Percentiles rank a stretch among this genome's conserved stretches.
Conservation (phyloP, 129 eudicot genomes). For the Deinandra increscens region DNA sequence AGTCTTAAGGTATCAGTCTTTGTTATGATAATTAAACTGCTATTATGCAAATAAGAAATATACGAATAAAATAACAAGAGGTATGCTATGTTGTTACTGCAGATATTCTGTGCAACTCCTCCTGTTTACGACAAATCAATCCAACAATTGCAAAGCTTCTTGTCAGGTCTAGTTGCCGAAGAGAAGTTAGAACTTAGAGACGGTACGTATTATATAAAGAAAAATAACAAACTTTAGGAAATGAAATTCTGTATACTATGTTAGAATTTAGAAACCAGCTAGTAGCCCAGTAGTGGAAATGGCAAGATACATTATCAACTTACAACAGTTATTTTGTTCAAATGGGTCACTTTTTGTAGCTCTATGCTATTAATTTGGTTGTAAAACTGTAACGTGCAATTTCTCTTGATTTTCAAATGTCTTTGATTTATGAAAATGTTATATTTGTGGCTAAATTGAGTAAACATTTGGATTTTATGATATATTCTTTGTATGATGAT, state of each 20-base stretch:
- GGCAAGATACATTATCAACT: neutral
- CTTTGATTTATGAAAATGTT: neutral
- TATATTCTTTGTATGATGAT: neutral
- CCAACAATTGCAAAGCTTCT: slow-evolving; percentile 89
- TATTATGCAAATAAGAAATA: neutral
- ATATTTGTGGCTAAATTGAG: neutral
- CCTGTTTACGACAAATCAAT: slow-evolving; percentile 91
- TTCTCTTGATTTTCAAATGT: neutral
- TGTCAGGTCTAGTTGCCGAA: slow-evolving; percentile 78
- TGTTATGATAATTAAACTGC: slow-evolving; percentile 7
- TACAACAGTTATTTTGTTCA: neutral
- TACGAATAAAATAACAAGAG: neutral
- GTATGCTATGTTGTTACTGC: slow-evolving; percentile 22
- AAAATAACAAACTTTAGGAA: slow-evolving; percentile 21
- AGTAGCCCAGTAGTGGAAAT: neutral
- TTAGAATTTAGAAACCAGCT: slow-evolving; percentile 4
- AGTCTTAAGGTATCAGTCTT: slow-evolving; percentile 67
- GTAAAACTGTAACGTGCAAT: neutral
- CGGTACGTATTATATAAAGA: slow-evolving; percentile 68
- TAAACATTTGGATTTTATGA: neutral
- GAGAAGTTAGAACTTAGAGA: slow-evolving; percentile 90
- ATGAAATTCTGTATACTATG: neutral
- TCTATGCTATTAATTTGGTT: neutral
- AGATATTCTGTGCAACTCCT: slow-evolving; percentile 89
- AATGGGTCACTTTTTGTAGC: neutral